phyloP scores from a whole-genome alignment of 2,329 filamentous ascomycete species.

The Curvularia hawaiiensis region DNA sequence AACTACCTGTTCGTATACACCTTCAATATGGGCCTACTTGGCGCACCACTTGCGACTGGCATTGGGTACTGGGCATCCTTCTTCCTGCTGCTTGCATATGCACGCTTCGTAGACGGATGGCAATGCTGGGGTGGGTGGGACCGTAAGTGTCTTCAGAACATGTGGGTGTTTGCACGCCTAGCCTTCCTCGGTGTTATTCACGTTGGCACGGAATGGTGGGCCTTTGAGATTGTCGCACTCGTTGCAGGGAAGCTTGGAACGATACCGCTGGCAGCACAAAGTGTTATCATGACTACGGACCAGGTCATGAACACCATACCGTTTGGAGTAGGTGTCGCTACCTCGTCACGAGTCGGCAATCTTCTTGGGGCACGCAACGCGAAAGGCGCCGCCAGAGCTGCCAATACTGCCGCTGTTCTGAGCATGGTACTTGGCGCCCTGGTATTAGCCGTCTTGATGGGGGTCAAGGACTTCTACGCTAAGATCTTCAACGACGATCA shows the following conservation, averaged over 20 bases:
- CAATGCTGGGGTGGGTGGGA: slow-evolving; percentile 82
- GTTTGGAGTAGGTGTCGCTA: slow-evolving; percentile 83
- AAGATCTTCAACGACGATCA: slow-evolving; percentile 81
- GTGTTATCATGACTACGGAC: slow-evolving; percentile 88
- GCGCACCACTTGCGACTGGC: slow-evolving; percentile 80
- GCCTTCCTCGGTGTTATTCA: slow-evolving; percentile 79
- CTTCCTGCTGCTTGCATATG: slow-evolving; percentile 73
- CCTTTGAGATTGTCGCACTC: slow-evolving; percentile 87
- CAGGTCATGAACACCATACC: slow-evolving; percentile 85
- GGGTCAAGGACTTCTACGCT: slow-evolving; percentile 73
- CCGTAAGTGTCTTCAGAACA: slow-evolving; percentile 67
- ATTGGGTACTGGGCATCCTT: slow-evolving; percentile 89
- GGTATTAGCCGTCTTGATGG: slow-evolving; percentile 72
- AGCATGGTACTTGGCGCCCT: slow-evolving; percentile 70
- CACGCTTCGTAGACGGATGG: slow-evolving; percentile 70
- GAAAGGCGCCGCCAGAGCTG: slow-evolving; percentile 70
- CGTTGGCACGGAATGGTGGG: slow-evolving; percentile 93
- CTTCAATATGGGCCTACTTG: slow-evolving; percentile 72
- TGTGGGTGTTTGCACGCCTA: slow-evolving; percentile 73
- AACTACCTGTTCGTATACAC: slow-evolving; percentile 75
- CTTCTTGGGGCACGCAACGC: slow-evolving; percentile 72
- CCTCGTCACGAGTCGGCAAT: slow-evolving; percentile 78
- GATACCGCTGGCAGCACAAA: slow-evolving; percentile 78
- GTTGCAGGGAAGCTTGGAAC: slow-evolving; percentile 82
- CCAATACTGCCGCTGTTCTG: slow-evolving; percentile 75